Evolutionary conservation across 345 rosid genomes (phyloP), one percentile per base, ranked within the genome.

Genomic region (Sisymbrium altissimum): DNA sequence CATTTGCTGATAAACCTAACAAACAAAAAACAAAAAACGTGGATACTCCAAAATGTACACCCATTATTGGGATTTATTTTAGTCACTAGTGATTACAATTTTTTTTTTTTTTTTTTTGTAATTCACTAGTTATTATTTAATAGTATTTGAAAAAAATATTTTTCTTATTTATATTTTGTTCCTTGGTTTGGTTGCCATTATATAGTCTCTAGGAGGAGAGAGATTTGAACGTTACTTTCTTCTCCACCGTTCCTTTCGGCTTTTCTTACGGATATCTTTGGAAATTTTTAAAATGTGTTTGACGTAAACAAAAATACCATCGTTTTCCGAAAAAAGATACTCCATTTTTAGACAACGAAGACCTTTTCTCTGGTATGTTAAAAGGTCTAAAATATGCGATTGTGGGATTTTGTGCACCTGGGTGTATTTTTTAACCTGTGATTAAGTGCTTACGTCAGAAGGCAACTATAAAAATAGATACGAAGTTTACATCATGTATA

Each of bases 1-100:
- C 79, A 67, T 68, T 68, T 38, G 68, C 79, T 29, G 73, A 68
- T 40, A 75, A 60, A 59, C 79, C 62, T 52, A 75, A 23, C 38
- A 75, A 49, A 50, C 54, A 60, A 7, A 75, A 35, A 67, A 67
- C 27, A 50, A 68, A 59, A 1, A 67, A 58, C 11, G 60, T 33
- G 0, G 63, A 60, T 38, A 61, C 1, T 59, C 67, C 63, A 33
- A 38, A 48, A 49, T 41, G 23, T 50, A 60, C 55, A 61, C 68
- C 79, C 79, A 75, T 75, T 19, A 0, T 39, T 52, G 39, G n/a
- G 27, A 29, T 30, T 35, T 65, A 5, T 25, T 62, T 8, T 41
- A 52, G 6, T 43, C 27, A 63, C 55, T 64, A 73, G 61, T 43
- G 68, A 43, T 73, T 72, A 54, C 70, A 33, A 2, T 53, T 53